phyloP scores from a whole-genome alignment of 176 grass and related monocot species.

The Carex pumila region DNA sequence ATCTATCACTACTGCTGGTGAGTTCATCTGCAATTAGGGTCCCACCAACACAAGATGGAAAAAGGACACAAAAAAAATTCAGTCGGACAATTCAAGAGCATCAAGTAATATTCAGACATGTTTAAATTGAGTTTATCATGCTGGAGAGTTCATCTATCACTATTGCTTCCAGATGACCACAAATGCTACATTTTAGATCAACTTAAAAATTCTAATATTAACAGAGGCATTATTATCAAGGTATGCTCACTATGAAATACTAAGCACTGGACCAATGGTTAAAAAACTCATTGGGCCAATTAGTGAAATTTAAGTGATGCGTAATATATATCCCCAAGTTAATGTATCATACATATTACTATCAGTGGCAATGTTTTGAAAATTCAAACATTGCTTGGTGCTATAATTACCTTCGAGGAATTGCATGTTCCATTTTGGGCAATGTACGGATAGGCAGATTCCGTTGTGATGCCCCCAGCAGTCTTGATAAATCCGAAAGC shows the following conservation, averaged over 20 bases:
- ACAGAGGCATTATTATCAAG: neutral
- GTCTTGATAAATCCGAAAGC: conserved; percentile 65
- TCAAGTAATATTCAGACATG: neutral
- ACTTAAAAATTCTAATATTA: neutral
- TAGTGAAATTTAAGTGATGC: neutral
- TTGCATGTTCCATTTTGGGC: conserved; percentile 53
- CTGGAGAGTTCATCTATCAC: too few relatives aligned
- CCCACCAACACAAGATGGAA: neutral
- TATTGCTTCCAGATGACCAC: neutral
- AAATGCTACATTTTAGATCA: neutral
- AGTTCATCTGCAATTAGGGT: conserved; percentile 13
- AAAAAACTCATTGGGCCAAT: neutral
- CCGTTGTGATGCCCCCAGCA: conserved; percentile 48
- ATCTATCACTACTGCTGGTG: conserved; percentile 36
- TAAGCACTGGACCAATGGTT: too few relatives aligned
- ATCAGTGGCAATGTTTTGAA: neutral
- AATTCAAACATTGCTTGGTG: neutral
- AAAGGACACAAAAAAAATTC: neutral
- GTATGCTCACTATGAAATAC: neutral
- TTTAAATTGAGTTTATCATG: neutral
- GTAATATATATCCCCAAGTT: too few relatives aligned
- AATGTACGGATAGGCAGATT: conserved; percentile 51
- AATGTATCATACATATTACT: too few relatives aligned
- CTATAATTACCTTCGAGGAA: neutral
- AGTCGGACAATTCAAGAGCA: neutral